These are phyloP conservation scores for Cicer cuneatum DNA, from an alignment of 306 rosid species.

Conservation along the genomic window DNA sequence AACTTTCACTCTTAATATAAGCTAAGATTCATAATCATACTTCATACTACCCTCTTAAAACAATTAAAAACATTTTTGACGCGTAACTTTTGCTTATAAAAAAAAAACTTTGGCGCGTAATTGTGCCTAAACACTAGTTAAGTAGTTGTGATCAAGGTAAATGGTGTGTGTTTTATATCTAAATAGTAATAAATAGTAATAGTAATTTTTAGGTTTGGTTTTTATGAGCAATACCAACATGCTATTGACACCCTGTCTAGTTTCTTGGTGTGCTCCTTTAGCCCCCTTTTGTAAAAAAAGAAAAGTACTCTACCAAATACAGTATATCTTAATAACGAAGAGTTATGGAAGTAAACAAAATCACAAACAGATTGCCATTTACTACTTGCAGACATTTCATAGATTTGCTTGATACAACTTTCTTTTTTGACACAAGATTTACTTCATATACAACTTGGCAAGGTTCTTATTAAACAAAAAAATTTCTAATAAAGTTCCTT, in stretches of 20 bases:
- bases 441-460: neutral
- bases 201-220: neutral
- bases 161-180: neutral
- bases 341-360: neutral
- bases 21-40: too few relatives aligned
- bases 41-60: neutral
- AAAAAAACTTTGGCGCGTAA: too few relatives aligned
- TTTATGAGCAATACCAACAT: neutral
- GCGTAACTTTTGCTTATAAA: too few relatives aligned
- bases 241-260: neutral
- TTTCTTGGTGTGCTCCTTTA: neutral
- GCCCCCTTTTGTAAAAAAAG: neutral
- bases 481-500: too few relatives aligned
- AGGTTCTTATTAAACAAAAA: neutral
- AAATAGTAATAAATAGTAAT: neutral
- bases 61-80: neutral
- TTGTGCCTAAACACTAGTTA: neutral
- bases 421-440: too few relatives aligned
- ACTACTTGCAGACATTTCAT: neutral
- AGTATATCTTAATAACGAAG: neutral
- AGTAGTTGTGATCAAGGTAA: neutral
- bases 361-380: neutral
- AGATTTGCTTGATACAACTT: neutral
- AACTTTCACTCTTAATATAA: too few relatives aligned
- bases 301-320: neutral